These are phyloP conservation scores for Trichoderma sp. DNA, from an alignment of 2,329 filamentous ascomycete genomes.

Conservation along the genomic window DNA sequence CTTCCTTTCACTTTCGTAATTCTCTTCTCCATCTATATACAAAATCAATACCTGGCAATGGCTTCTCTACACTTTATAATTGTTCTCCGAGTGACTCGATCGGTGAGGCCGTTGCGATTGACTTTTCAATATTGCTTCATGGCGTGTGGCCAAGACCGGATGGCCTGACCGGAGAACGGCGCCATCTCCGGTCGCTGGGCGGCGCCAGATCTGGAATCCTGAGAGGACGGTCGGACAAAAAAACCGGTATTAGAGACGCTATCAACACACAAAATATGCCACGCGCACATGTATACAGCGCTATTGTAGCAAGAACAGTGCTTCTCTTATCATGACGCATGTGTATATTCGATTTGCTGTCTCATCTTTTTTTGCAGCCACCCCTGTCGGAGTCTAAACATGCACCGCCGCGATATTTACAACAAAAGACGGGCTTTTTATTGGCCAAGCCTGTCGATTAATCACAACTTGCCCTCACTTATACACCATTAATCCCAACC, in stretches of 20 bases:
- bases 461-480: background rate
- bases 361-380: background rate
- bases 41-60: background rate
- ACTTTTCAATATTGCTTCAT: background rate
- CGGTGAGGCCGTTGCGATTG: background rate
- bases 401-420: background rate
- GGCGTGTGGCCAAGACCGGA: background rate
- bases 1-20: background rate
- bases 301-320: background rate
- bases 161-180: background rate
- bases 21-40: background rate
- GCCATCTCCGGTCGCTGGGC: slow-evolving; percentile 5
- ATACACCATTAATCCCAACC: background rate
- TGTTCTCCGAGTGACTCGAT: background rate
- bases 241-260: background rate
- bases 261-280: background rate
- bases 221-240: background rate
- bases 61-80: too few species aligned
- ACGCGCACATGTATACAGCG: background rate
- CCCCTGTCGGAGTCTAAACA: background rate
- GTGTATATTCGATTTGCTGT: background rate
- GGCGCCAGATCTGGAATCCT: background rate
- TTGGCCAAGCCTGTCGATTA: background rate
- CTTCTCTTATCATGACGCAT: background rate
- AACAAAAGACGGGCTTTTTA: background rate